Conservation (phyloP, 176 grass and related monocot species). For the Pharus latifolius region DNA sequence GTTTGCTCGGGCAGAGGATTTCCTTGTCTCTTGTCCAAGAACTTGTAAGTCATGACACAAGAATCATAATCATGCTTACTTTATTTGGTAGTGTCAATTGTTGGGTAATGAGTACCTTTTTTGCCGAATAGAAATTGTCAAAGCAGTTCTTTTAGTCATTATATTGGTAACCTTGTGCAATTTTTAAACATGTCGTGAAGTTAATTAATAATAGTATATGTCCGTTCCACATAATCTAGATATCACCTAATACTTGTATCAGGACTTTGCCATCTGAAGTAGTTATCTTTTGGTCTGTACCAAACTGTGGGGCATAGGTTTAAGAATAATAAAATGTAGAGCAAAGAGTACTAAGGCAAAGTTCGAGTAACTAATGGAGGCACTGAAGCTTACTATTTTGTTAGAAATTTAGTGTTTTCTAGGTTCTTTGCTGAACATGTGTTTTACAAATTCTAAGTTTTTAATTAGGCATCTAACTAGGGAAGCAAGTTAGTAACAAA, state of each 20-base stretch:
- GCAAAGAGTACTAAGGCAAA: not conserved
- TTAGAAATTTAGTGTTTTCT: constrained; percentile 1
- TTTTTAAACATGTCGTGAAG: not conserved
- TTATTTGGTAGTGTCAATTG: not conserved
- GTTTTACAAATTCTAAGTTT: not conserved
- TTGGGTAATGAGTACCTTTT: not conserved
- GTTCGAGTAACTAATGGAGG: not conserved
- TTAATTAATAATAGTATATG: not conserved
- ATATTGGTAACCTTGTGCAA: constrained; percentile 11
- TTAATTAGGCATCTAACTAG: not conserved
- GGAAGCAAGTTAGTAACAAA: not conserved
- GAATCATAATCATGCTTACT: not conserved
- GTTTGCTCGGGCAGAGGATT: constrained; percentile 88
- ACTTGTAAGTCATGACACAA: constrained; percentile 61
- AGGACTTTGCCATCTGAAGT: not conserved
- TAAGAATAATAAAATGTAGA: not conserved
- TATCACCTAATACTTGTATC: too few species aligned
- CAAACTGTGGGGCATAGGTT: not conserved
- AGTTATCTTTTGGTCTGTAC: not conserved
- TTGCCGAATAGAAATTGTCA: not conserved
- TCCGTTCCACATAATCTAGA: not conserved
- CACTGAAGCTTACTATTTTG: not conserved
- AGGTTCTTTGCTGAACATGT: constrained; percentile 6
- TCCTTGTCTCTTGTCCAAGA: constrained; percentile 88
- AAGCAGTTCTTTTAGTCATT: not conserved